Percentiles rank a stretch among this genome's conserved stretches.
Evolutionary conservation across 805 yeast species (phyloP).

Genomic region (Starmerella stellata): DNA sequence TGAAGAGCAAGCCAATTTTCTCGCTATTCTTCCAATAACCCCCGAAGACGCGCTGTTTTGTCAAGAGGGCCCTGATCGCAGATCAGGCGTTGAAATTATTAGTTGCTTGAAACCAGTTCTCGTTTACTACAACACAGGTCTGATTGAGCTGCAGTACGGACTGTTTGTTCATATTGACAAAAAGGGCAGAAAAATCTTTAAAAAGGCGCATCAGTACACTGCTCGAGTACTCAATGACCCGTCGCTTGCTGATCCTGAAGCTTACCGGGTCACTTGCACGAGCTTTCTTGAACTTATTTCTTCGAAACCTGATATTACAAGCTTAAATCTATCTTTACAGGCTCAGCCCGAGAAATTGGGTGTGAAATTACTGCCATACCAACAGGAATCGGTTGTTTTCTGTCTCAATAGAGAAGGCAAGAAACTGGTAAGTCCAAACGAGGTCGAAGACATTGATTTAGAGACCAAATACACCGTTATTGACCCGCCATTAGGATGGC

Average conservation of each 20-base stretch:
- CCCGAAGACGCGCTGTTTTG: background rate
- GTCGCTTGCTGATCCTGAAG: background rate
- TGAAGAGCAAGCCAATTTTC: background rate
- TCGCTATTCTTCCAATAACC: background rate
- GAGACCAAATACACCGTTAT: slow-evolving; percentile 13
- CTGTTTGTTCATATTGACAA: background rate
- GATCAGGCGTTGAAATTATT: background rate
- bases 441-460: slow-evolving; percentile 15
- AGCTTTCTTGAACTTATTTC: background rate
- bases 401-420: slow-evolving; percentile 24
- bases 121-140: background rate
- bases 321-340: too few relatives aligned
- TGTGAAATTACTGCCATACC: slow-evolving; percentile 20
- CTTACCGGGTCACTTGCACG: background rate
- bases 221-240: background rate
- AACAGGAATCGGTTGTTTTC: slow-evolving; percentile 25
- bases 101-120: background rate
- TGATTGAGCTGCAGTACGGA: background rate
- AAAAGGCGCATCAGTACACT: background rate
- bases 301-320: background rate
- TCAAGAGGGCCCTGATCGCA: background rate
- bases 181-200: background rate
- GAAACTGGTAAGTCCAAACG: slow-evolving; percentile 6
- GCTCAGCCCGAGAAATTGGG: slow-evolving; percentile 1
- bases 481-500: slow-evolving; percentile 19